Evolutionary conservation across 805 yeast genomes (phyloP).

Genomic region (Candida michaelii): DNA sequence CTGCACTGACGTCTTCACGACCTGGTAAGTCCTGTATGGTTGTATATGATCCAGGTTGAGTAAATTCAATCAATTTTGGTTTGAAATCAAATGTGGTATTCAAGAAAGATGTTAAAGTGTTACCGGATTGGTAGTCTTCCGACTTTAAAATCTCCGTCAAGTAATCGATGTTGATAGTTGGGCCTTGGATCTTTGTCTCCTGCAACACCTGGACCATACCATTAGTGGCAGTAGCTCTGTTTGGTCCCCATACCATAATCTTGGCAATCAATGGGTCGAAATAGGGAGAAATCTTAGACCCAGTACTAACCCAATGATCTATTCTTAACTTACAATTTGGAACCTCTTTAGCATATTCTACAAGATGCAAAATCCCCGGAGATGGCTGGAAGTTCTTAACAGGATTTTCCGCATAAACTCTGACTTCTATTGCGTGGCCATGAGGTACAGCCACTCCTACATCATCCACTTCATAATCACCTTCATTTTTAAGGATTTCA

Average conservation of each 20-base stretch:
- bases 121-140: constrained; percentile 74
- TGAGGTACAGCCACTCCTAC: constrained; percentile 8
- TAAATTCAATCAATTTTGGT: constrained; percentile 81
- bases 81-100: constrained; percentile 21
- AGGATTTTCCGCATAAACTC: constrained; percentile 96
- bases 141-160: constrained; percentile 81
- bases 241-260: constrained; percentile 90
- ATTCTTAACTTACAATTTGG: constrained; percentile 46
- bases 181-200: constrained; percentile 85
- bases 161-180: constrained; percentile 86
- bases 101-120: constrained; percentile 80
- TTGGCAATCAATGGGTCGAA: constrained; percentile 96
- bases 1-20: constrained; percentile 78
- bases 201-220: constrained; percentile 76
- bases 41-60: constrained; percentile 72
- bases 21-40: constrained; percentile 98
- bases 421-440: constrained; percentile 95
- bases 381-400: constrained; percentile 94
- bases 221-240: constrained; percentile 77
- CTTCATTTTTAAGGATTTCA: constrained; percentile 10
- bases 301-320: constrained; percentile 91
- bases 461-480: constrained; percentile 7
- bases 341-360: constrained; percentile 60
- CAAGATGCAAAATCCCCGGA: constrained; percentile 89
- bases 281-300: constrained; percentile 84